A percentile compares a stretch with the other conserved stretches of the same genome.
phyloP scores from a whole-genome alignment of 164 flowering plant species.

The Nelumbo lutea region DNA sequence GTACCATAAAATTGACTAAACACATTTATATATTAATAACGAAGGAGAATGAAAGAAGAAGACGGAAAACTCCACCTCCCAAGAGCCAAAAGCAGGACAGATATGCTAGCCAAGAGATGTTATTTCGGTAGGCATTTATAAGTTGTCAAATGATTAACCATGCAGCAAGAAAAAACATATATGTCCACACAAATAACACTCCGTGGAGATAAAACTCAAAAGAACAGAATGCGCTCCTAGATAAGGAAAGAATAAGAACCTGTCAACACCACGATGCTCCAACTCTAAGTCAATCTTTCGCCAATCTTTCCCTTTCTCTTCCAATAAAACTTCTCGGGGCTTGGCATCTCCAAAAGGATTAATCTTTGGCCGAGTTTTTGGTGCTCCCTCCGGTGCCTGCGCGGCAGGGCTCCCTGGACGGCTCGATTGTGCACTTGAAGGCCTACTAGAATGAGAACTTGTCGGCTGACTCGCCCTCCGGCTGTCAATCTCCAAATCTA shows the following conservation, averaged over 20 bases:
- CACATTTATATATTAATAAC: too few relatives aligned
- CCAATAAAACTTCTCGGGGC: slow-evolving; percentile 76
- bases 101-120: too few relatives aligned
- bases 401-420: slow-evolving; percentile 46
- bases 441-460: slow-evolving; percentile 85
- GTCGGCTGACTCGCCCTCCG: slow-evolving; percentile 68
- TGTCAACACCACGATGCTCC: slow-evolving; percentile 72
- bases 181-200: not conserved
- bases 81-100: too few relatives aligned
- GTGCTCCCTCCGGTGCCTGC: slow-evolving; percentile 30
- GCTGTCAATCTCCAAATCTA: slow-evolving; percentile 60
- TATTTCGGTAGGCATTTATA: too few relatives aligned
- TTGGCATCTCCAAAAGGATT: slow-evolving; percentile 95
- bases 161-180: too few relatives aligned
- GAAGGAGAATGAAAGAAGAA: too few relatives aligned
- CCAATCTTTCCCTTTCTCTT: slow-evolving; percentile 82
- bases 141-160: too few relatives aligned
- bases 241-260: slow-evolving; percentile 30
- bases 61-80: too few relatives aligned
- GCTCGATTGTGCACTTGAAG: slow-evolving; percentile 59
- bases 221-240: not conserved
- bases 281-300: slow-evolving; percentile 81
- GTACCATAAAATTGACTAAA: too few relatives aligned
- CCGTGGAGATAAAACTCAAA: not conserved
- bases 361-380: slow-evolving; percentile 59